A percentile compares a stretch with the other conserved stretches of the same genome.
These are phyloP conservation scores for Prinsepia uniflora DNA, from an alignment of 306 rosid genomes.

Conservation along the genomic window DNA sequence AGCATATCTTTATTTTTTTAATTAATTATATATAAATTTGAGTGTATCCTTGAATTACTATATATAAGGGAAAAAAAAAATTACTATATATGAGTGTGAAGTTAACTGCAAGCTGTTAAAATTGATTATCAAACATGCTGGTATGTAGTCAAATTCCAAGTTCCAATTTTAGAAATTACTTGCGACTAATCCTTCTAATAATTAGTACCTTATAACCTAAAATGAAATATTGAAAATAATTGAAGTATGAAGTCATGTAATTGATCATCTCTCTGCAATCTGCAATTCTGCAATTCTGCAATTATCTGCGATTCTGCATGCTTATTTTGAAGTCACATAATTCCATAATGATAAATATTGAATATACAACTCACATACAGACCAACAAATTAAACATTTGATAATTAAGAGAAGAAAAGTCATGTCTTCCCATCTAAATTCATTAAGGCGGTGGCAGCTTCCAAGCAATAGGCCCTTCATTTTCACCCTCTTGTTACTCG, in stretches of 20 bases:
- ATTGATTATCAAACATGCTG: no score
- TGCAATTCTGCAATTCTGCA: not conserved
- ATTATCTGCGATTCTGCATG: not conserved
- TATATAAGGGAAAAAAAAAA: no score
- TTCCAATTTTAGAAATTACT: no score
- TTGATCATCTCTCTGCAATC: not conserved
- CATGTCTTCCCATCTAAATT: not conserved
- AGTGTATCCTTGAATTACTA: no score
- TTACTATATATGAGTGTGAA: no score
- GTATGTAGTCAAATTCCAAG: no score
- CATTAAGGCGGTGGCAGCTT: not conserved
- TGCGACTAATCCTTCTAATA: no score
- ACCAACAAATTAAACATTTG: constrained; percentile 1
- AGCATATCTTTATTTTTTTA: no score
- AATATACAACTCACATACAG: constrained; percentile 29
- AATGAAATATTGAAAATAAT: not conserved
- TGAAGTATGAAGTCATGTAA: not conserved
- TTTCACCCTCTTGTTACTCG: not conserved
- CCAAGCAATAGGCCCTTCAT: constrained; percentile 10
- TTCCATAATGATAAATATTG: not conserved
- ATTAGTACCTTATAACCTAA: no score
- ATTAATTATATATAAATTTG: no score
- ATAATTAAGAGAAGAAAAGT: not conserved
- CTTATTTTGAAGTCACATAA: constrained; percentile 21
- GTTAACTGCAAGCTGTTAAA: no score